A percentile compares a stretch with the other conserved stretches of the same genome.
These are phyloP conservation scores for Leccinellum luteum DNA, from an alignment of 768 basidiomycete genomes.

Conservation along the genomic window DNA sequence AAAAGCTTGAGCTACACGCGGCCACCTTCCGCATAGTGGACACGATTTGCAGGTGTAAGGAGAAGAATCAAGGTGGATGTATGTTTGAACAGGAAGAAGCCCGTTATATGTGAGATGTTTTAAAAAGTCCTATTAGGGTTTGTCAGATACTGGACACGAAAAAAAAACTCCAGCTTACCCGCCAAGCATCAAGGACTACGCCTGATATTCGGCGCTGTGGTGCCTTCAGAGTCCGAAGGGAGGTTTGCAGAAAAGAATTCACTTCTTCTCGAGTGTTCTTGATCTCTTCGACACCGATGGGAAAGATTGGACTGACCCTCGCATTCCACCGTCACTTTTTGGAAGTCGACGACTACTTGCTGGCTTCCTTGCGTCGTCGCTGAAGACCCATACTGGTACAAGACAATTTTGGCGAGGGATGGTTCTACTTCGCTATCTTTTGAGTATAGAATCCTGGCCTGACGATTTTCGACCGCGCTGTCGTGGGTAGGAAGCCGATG, in stretches of 20 bases:
- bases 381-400: constrained; percentile 10
- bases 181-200: too few relatives aligned
- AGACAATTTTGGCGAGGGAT: constrained; percentile 6
- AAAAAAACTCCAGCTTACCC: too few relatives aligned
- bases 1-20: constrained; percentile 5
- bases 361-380: not conserved
- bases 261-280: not conserved
- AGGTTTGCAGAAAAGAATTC: too few relatives aligned
- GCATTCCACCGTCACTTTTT: constrained; percentile 10
- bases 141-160: too few relatives aligned
- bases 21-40: constrained; percentile 11
- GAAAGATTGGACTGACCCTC: constrained; percentile 13
- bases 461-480: constrained; percentile 4
- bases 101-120: constrained; percentile 11
- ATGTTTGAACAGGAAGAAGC: not conserved
- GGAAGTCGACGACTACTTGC: constrained; percentile 18
- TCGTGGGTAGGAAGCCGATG: too few relatives aligned
- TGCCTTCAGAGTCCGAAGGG: too few relatives aligned
- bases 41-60: too few relatives aligned
- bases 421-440: constrained; percentile 4
- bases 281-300: constrained; percentile 20
- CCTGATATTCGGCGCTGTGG: too few relatives aligned
- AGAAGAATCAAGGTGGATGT: not conserved
- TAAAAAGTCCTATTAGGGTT: constrained; percentile 11
- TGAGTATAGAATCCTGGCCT: constrained; percentile 16